Percentiles rank a stretch among this genome's conserved stretches.
Evolutionary conservation across 164 flowering plant species (phyloP).

Genomic region (Vitis riparia): DNA sequence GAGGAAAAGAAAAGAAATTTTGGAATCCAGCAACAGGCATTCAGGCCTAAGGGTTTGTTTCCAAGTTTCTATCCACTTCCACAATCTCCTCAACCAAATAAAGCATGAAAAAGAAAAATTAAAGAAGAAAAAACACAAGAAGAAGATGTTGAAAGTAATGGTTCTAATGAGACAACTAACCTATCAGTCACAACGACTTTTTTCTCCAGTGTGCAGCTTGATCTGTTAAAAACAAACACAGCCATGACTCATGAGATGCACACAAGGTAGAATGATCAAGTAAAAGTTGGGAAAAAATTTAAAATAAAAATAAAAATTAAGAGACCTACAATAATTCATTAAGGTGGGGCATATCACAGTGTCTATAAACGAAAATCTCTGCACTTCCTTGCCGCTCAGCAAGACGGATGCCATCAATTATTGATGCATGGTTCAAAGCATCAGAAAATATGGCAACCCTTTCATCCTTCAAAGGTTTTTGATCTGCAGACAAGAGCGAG

Average conservation of each 20-base stretch:
- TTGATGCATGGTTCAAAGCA: constrained; percentile 92
- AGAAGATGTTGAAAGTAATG: neutral
- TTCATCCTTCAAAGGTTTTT: constrained; percentile 52
- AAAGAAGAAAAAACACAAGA: neutral
- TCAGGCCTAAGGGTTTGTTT: neutral
- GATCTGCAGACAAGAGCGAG: constrained; percentile 50
- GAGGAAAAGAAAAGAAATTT: neutral
- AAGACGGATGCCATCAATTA: constrained; percentile 94
- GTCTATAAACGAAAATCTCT: constrained; percentile 68
- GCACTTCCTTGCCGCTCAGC: constrained; percentile 66
- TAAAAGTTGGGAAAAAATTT: neutral
- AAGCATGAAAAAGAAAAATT: neutral
- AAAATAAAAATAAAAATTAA: constrained; percentile 6
- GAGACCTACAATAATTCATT: constrained; percentile 62
- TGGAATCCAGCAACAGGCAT: neutral
- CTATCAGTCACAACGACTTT: constrained; percentile 92
- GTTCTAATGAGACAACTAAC: constrained; percentile 31
- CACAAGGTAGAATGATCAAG: constrained; percentile 1
- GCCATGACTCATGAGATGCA: constrained; percentile 5
- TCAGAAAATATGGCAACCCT: constrained; percentile 86
- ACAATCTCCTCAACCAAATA: neutral
- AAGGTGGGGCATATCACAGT: constrained; percentile 86
- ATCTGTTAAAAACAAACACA: constrained; percentile 47
- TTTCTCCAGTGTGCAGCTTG: constrained; percentile 63
- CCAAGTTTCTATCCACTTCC: neutral